phyloP scores from a whole-genome alignment of 495 filamentous ascomycete species.

The Penicillium nucicola region DNA sequence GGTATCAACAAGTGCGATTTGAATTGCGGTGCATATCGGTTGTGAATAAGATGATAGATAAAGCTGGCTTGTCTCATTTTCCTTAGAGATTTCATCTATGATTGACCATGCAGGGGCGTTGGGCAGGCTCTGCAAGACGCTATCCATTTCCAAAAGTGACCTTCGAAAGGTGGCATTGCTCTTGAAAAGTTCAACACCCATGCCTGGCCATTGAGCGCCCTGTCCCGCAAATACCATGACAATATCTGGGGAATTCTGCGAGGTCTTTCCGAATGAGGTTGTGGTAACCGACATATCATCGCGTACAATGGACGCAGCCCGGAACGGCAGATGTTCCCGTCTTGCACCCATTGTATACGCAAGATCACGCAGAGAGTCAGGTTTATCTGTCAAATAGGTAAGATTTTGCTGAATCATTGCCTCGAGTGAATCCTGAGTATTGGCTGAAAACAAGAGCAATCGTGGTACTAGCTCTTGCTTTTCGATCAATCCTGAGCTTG shows the following conservation, averaged over 20 bases:
- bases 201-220: constrained; percentile 52
- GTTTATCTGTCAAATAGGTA: not conserved
- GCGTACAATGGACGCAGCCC: not conserved
- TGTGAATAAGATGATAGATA: constrained; percentile 32
- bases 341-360: constrained; percentile 9
- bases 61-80: not conserved
- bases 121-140: not conserved
- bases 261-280: not conserved
- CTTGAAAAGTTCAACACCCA: constrained; percentile 35
- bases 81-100: constrained; percentile 12
- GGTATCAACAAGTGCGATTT: constrained; percentile 48
- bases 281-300: not conserved
- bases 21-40: constrained; percentile 45
- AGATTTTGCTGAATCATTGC: not conserved
- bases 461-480: too few species aligned
- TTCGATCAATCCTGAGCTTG: constrained; percentile 20
- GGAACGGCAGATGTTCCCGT: constrained; percentile 7
- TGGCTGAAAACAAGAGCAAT: constrained; percentile 11
- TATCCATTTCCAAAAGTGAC: not conserved
- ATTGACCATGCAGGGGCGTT: not conserved
- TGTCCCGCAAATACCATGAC: constrained; percentile 70
- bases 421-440: constrained; percentile 1
- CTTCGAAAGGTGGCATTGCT: too few species aligned
- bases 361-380: not conserved
- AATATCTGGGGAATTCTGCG: constrained; percentile 34